Base-by-base conservation (phyloP, 78 protist genomes). In the Dictyostelium capitatum region DNA sequence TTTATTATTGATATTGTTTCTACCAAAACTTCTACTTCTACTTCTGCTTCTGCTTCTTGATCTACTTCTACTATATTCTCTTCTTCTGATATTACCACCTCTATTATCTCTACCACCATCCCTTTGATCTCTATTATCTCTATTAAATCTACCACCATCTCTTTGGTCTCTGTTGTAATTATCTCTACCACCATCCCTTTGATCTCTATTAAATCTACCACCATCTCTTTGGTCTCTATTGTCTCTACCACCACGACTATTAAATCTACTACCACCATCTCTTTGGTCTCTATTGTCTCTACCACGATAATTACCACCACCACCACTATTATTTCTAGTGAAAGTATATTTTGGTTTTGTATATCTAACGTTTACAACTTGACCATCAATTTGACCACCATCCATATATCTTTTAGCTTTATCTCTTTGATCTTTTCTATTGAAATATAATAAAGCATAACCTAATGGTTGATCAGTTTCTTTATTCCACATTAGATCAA, bases 371-470 rank as follows among this genome's bases (percentile, higher is more conserved):
- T 43, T 6, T 23, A 85, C 50, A 2, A 74, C 56, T 41, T 32
- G 77, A 14, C 83, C 82, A 59, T 85, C 92, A 48, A 85, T 74
- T 62, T 50, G 30, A 30, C 74, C 92, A 30, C 92, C 75, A 48
- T 85, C 92, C 51, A 75, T 73, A 85, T 57, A 85, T 75, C 48
- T 74, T 48, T 85, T 85, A 15, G 92, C 92, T 28, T 41, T 72
- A 30, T 85, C 80, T 25, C 92, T 28, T 75, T 85, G 83, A 3
- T 85, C 78, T 59, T 75, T 85, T 11, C 14, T 9, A 10, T 47
- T 19, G 75, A 85, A 85, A n/a, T 62, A 56, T 12, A 85, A 25
- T 56, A 74, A n/a, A 17, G 92, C 92, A 20, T n/a, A 54, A 48
- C 92, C 92, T n/a, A 75, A 17, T n/a, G 91, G 91, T 75, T 65